Evolutionary conservation across 257 asterid genomes (phyloP), one percentile per base, ranked within the genome.

Genomic region (Solanum chaucha): DNA sequence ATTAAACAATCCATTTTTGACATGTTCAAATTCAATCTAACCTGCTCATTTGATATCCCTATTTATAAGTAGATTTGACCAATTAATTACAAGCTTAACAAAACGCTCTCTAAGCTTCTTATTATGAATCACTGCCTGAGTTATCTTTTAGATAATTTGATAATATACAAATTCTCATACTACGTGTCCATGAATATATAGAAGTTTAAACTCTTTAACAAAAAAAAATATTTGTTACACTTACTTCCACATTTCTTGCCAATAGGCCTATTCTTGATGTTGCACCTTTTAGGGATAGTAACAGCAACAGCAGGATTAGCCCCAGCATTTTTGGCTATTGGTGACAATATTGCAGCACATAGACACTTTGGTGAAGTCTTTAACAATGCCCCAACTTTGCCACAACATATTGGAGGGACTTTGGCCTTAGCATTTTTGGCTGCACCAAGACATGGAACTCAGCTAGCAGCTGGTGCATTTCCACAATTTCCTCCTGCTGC

Each of bases 171-270:
- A 67, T 12, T 67, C 10, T 13, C 17, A 13, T 65, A 67, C 10
- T 67, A 26, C 5, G 10, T 2, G 10, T 67, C 20, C 8, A 3
- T 28, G 12, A 30, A 70, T 70, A 14, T 70, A 30, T 30, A 70
- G 6, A 70, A 70, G 22, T 70, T 14, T 30, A 65, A 65, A 67
- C 20, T 26, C 20, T 13, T 15, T 70, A 30, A 3, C 4, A 6
- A 32, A 19, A 4, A 19, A 72, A 72, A 4, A 19, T 3, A 9
- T 74, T 1, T 36, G 32, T 36, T 38, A 74, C 55, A 90, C 90
- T 89, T 87, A 91, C 91, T 89, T 12, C 93, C 93, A 88, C 93
- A 88, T 75, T 88, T 91, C 88, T 87, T 89, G 35, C 93, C 93
- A 71, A n/a, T 84, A 0, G 89, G 92, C 30, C 93, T 67, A 51